These are phyloP conservation scores for Colletotrichum sp. DNA, from an alignment of 2,329 filamentous ascomycete species.

Conservation along the genomic window DNA sequence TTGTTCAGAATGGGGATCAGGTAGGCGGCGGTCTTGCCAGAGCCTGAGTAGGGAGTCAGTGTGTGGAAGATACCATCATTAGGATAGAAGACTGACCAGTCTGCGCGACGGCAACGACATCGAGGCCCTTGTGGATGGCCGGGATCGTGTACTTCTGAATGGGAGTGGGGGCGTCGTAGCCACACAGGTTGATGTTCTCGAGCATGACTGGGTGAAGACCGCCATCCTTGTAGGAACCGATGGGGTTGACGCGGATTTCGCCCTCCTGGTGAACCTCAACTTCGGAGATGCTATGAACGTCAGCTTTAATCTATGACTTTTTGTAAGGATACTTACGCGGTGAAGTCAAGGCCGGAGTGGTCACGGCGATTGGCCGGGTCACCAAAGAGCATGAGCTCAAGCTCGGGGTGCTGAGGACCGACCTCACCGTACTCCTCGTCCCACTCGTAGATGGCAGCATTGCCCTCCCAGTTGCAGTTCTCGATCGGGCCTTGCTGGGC, in stretches of 20 bases:
- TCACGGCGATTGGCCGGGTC: constrained; percentile 51
- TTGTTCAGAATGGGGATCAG: constrained; percentile 87
- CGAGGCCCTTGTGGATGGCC: constrained; percentile 75
- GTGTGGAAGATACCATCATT: constrained; percentile 1
- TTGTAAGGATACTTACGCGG: constrained; percentile 50
- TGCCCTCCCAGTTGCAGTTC: constrained; percentile 50
- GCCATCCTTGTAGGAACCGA: constrained; percentile 71
- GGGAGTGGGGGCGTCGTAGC: constrained; percentile 77
- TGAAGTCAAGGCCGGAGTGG: constrained; percentile 65
- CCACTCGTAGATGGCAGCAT: constrained; percentile 80
- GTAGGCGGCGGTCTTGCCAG: constrained; percentile 95
- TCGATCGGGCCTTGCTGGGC: constrained; percentile 20
- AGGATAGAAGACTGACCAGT: constrained; percentile 68
- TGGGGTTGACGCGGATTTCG: constrained; percentile 51
- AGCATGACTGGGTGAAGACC: constrained; percentile 86
- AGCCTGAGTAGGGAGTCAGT: constrained; percentile 61
- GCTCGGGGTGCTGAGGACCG: constrained; percentile 69
- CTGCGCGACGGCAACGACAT: constrained; percentile 89
- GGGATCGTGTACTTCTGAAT: constrained; percentile 89
- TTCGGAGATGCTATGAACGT: constrained; percentile 51
- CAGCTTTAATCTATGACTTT: constrained; percentile 22
- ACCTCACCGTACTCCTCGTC: constrained; percentile 86
- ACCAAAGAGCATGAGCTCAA: constrained; percentile 81
- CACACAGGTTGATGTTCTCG: constrained; percentile 75
- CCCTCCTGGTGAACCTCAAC: constrained; percentile 66